Evolutionary conservation across 2,329 filamentous ascomycete species (phyloP).

Genomic region (Neofusicoccum laricinum): DNA sequence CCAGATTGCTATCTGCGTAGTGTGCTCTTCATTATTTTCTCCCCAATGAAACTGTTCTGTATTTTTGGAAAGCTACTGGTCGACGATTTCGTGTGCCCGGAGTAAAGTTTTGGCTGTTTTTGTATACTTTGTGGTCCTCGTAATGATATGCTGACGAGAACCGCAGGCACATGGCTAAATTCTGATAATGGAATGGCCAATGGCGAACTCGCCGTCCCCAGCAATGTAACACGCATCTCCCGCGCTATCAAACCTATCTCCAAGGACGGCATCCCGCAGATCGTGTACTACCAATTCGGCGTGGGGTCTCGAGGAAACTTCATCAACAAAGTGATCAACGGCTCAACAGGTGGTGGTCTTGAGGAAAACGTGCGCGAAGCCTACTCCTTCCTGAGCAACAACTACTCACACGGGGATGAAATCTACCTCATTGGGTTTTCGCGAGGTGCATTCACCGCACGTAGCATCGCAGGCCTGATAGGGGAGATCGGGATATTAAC

Average conservation of each 20-base stretch:
- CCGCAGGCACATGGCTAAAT: conserved; percentile 47
- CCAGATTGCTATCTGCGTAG: no score
- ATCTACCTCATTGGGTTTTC: conserved; percentile 56
- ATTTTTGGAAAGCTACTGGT: no score
- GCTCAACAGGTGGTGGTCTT: conserved; percentile 27
- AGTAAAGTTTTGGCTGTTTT: no score
- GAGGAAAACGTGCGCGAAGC: conserved; percentile 56
- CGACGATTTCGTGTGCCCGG: no score
- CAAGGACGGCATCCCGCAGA: conserved; percentile 30
- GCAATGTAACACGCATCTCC: conserved; percentile 40
- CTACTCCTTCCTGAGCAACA: conserved; percentile 61
- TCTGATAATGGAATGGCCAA: conserved; percentile 47
- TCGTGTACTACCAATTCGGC: conserved; percentile 42
- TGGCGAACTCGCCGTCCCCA: conserved; percentile 33
- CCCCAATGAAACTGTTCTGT: no score
- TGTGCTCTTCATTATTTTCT: no score
- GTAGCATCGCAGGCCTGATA: conserved; percentile 25
- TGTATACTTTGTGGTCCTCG: no score
- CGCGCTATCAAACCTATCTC: conserved; percentile 34
- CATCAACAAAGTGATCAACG: conserved; percentile 19
- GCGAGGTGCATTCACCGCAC: conserved; percentile 54
- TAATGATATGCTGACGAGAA: neutral
- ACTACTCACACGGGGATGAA: conserved; percentile 56
- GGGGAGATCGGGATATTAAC: conserved; percentile 22
- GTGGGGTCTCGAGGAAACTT: conserved; percentile 30